Percentiles rank a stretch among this genome's conserved stretches.
Evolutionary conservation across 306 rosid genomes (phyloP).

Genomic region (Trifolium subterraneum): DNA sequence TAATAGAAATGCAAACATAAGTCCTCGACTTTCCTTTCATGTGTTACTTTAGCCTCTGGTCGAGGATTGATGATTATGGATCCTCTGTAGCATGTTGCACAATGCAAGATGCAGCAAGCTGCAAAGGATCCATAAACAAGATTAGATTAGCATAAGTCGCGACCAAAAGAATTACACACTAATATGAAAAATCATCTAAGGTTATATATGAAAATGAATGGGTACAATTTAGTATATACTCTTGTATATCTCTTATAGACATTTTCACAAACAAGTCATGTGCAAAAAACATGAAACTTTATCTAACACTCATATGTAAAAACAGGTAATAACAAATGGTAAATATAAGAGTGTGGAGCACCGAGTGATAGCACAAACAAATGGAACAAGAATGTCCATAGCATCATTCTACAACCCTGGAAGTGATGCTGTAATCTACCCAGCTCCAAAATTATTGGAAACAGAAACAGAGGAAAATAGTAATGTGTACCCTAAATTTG

Average conservation of each 20-base stretch:
- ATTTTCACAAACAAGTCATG: conserved; percentile 20
- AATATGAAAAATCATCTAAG: neutral
- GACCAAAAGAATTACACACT: neutral
- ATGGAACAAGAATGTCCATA: conserved; percentile 84
- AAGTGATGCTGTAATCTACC: conserved; percentile 83
- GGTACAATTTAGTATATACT: neutral
- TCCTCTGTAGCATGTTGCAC: neutral
- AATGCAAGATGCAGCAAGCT: no score
- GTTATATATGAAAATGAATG: neutral
- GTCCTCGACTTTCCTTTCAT: no score
- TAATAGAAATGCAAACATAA: no score
- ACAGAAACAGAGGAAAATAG: conserved; percentile 64
- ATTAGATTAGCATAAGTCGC: no score
- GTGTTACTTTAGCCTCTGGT: no score
- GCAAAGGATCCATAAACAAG: neutral
- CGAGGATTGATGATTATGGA: neutral
- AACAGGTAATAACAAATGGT: conserved; percentile 86
- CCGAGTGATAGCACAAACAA: conserved; percentile 79
- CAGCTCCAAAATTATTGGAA: conserved; percentile 75
- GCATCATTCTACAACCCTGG: conserved; percentile 97
- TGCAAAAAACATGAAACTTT: conserved; percentile 9
- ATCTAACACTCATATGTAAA: neutral
- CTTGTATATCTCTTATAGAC: no score
- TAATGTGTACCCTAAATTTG: conserved; percentile 81
- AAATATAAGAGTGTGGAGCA: conserved; percentile 91